Conservation (phyloP, 1,284 basidiomycete species). For the Baeospora myosura region DNA sequence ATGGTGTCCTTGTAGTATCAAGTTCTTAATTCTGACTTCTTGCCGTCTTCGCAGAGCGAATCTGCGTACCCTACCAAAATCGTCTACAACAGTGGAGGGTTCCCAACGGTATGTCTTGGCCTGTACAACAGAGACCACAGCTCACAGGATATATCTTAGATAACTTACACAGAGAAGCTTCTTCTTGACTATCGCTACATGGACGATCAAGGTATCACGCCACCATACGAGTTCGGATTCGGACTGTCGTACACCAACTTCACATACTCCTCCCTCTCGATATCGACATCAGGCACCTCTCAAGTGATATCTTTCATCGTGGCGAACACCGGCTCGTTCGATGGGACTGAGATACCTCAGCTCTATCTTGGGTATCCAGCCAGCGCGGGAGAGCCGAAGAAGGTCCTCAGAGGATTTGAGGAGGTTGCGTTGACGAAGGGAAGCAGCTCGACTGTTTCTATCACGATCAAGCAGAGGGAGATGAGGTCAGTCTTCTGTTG, state of each 20-base stretch:
- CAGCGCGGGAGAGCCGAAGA: slow-evolving; percentile 33
- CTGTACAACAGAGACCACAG: not conserved
- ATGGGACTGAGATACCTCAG: slow-evolving; percentile 31
- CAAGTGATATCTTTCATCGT: slow-evolving; percentile 22
- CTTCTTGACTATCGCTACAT: slow-evolving; percentile 57
- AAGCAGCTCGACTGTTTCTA: slow-evolving; percentile 25
- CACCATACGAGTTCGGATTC: slow-evolving; percentile 59
- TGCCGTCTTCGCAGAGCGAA: slow-evolving; percentile 12
- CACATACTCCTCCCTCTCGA: slow-evolving; percentile 20
- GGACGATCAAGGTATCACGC: slow-evolving; percentile 35
- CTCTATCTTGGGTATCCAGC: slow-evolving; percentile 36
- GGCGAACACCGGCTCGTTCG: slow-evolving; percentile 24
- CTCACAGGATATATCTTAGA: slow-evolving; percentile 2
- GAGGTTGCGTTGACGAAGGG: slow-evolving; percentile 32
- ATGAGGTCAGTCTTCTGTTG: slow-evolving; percentile 2
- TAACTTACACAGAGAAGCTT: slow-evolving; percentile 25
- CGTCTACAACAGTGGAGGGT: slow-evolving; percentile 4
- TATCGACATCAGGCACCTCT: slow-evolving; percentile 19
- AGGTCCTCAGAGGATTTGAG: slow-evolving; percentile 37
- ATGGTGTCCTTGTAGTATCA: slow-evolving; percentile 30
- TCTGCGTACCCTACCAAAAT: slow-evolving; percentile 12
- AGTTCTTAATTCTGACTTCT: slow-evolving; percentile 25
- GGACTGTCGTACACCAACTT: slow-evolving; percentile 52
- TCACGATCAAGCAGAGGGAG: slow-evolving; percentile 13
- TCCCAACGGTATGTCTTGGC: not conserved